Evolutionary conservation across 441 rosid genomes (phyloP).

Genomic region (Aquilaria agallochum): DNA sequence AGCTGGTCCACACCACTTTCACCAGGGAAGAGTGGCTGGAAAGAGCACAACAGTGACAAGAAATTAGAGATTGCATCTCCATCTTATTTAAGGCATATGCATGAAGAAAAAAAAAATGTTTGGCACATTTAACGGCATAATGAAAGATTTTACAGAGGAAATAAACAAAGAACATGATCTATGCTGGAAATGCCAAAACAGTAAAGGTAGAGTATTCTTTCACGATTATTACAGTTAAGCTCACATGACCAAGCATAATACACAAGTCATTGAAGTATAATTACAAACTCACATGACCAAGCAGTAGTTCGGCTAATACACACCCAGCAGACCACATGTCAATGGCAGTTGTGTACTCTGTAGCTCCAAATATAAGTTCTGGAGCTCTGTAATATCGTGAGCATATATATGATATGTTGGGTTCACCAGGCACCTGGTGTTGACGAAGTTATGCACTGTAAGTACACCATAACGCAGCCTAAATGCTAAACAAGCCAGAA

Average conservation of each 20-base stretch:
- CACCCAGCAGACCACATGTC: conserved; percentile 92
- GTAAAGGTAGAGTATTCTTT: no score
- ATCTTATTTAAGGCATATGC: not conserved
- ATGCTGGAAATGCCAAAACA: no score
- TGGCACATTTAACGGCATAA: no score
- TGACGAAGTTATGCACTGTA: not conserved
- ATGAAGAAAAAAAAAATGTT: no score
- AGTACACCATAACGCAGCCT: no score
- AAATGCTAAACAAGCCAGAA: no score
- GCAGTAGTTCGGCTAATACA: conserved; percentile 82
- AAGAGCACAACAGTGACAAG: conserved; percentile 1
- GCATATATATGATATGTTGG: conserved; percentile 85
- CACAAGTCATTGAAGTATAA: not conserved
- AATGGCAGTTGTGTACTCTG: conserved; percentile 77
- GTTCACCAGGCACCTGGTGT: conserved; percentile 76
- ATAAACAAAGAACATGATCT: no score
- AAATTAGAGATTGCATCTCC: not conserved
- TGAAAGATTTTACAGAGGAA: no score
- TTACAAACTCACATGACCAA: conserved; percentile 57
- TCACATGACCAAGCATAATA: not conserved
- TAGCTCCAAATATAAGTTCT: conserved; percentile 90
- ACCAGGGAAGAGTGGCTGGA: conserved; percentile 93
- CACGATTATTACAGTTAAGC: no score
- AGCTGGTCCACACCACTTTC: conserved; percentile 93
- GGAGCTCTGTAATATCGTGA: conserved; percentile 89